A percentile compares a stretch with the other conserved stretches of the same genome.
These are phyloP conservation scores for Mycena chlorophos DNA, from an alignment of 768 basidiomycete species.

Conservation along the genomic window DNA sequence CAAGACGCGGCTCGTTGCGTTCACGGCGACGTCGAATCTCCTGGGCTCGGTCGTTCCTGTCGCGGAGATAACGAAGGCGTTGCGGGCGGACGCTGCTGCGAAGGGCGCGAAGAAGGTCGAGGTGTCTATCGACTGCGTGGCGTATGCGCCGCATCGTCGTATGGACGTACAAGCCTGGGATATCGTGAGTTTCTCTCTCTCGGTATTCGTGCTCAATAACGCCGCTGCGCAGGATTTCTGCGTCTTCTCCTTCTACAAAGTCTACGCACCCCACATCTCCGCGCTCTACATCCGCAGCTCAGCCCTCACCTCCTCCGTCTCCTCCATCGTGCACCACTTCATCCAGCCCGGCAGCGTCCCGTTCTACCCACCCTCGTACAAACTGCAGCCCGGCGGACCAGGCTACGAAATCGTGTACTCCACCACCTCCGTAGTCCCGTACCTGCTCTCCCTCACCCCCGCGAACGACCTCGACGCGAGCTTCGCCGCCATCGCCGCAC, in stretches of 20 bases:
- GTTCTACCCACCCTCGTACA: slow-evolving; percentile 48
- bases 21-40: slow-evolving; percentile 75
- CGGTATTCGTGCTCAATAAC: neutral
- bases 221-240: slow-evolving; percentile 49
- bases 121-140: slow-evolving; percentile 74
- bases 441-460: slow-evolving; percentile 62
- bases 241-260: slow-evolving; percentile 75
- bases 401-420: slow-evolving; percentile 73
- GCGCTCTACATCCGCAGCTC: slow-evolving; percentile 58
- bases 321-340: slow-evolving; percentile 72
- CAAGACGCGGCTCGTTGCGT: slow-evolving; percentile 71
- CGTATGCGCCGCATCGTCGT: slow-evolving; percentile 71
- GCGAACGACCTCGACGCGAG: slow-evolving; percentile 46
- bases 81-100: slow-evolving; percentile 50
- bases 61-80: slow-evolving; percentile 52
- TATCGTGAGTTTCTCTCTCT: slow-evolving; percentile 30
- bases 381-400: slow-evolving; percentile 72
- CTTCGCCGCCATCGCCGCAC: slow-evolving; percentile 56
- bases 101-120: slow-evolving; percentile 62
- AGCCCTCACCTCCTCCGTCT: slow-evolving; percentile 51
- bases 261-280: slow-evolving; percentile 75
- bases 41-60: slow-evolving; percentile 68
- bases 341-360: slow-evolving; percentile 32
- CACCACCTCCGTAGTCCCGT: slow-evolving; percentile 58
- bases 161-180: slow-evolving; percentile 80